phyloP scores from a whole-genome alignment of 2,329 filamentous ascomycete genomes.

The Calonectria montana region DNA sequence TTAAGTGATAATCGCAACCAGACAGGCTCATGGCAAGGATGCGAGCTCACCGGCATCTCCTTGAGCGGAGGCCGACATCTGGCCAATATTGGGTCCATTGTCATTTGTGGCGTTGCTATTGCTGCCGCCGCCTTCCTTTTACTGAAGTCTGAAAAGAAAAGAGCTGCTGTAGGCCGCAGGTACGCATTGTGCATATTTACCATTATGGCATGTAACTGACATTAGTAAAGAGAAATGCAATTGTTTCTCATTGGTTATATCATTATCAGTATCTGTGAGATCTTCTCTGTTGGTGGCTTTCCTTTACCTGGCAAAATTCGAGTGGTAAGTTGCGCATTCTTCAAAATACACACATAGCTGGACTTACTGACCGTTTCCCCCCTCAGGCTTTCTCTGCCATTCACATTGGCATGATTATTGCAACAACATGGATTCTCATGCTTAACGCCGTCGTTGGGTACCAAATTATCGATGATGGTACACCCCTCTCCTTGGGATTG shows the following conservation, averaged over 20 bases:
- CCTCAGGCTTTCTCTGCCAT: conserved; percentile 88
- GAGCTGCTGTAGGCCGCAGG: conserved; percentile 93
- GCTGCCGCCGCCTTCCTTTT: conserved; percentile 74
- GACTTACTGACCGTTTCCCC: conserved; percentile 32
- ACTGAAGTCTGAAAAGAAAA: conserved; percentile 86
- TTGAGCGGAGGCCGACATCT: conserved; percentile 75
- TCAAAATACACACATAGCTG: neutral
- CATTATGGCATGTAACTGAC: conserved; percentile 16
- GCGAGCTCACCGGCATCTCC: conserved; percentile 79
- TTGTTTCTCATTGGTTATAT: conserved; percentile 89
- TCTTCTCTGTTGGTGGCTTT: conserved; percentile 94
- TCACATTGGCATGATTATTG: conserved; percentile 89
- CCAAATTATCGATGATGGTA: conserved; percentile 94
- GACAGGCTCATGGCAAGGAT: conserved; percentile 73
- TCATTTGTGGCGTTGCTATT: conserved; percentile 84
- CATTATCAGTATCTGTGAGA: conserved; percentile 91
- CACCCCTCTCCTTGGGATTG: conserved; percentile 82
- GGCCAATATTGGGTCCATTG: conserved; percentile 92
- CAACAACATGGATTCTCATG: conserved; percentile 90
- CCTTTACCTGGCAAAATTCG: conserved; percentile 78
- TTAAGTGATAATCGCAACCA: conserved; percentile 73
- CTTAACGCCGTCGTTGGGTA: conserved; percentile 94
- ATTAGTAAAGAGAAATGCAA: conserved; percentile 85
- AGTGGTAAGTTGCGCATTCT: conserved; percentile 67
- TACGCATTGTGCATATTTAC: conserved; percentile 50